Evolutionary conservation across 352 stramenopile genomes (phyloP).

Genomic region (Phytophthora syringae): DNA sequence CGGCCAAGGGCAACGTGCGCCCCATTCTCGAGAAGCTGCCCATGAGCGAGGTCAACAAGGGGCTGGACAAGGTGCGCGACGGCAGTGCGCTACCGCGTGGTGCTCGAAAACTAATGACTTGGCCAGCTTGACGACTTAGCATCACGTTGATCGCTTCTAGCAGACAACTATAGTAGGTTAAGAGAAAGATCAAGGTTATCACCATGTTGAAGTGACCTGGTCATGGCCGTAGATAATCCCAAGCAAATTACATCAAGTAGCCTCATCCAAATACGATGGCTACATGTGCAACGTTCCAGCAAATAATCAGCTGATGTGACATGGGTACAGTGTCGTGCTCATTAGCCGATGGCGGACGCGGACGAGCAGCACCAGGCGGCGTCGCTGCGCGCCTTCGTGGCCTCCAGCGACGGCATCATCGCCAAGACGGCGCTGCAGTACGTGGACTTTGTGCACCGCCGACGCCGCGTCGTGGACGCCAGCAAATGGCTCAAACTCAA

Average conservation of each 20-base stretch:
- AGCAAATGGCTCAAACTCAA: constrained; percentile 50
- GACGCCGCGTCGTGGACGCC: constrained; percentile 43
- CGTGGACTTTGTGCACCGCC: constrained; percentile 50
- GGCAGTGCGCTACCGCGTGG: background rate
- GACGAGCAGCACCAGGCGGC: constrained; percentile 13
- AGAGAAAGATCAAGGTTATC: too few species aligned
- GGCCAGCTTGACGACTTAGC: background rate
- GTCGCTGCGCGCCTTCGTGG: constrained; percentile 49
- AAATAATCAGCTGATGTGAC: constrained; percentile 5
- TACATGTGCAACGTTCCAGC: constrained; percentile 1
- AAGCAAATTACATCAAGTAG: too few species aligned
- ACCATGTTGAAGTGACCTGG: too few species aligned
- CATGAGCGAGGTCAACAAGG: background rate
- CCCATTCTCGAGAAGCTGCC: background rate
- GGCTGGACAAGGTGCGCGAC: background rate
- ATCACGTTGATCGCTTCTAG: background rate
- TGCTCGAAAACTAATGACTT: background rate
- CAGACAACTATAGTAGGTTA: background rate
- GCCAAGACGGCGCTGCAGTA: constrained; percentile 59
- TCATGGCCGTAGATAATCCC: too few species aligned
- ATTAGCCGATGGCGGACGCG: background rate
- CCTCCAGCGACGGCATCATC: constrained; percentile 61
- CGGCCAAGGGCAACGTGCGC: background rate
- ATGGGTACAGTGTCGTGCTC: background rate
- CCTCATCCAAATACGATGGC: too few species aligned